Base-by-base conservation (phyloP, 2,329 filamentous ascomycete genomes). In the Talaromyces marneffei region DNA sequence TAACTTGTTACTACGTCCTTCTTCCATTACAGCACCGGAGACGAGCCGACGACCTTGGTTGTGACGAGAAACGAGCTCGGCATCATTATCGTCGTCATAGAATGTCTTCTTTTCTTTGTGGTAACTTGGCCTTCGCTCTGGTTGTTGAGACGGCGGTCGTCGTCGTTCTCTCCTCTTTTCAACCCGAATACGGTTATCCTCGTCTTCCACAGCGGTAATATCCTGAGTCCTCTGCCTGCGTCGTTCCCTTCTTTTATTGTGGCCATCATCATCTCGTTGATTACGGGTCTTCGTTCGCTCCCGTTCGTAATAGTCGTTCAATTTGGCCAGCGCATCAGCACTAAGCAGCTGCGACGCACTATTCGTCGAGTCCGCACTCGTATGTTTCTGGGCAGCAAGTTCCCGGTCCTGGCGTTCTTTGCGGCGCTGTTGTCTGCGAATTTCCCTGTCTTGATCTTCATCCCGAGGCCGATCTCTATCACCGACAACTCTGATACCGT, bases 11-110 rank as follows among this genome's bases (percentile, higher is more conserved):
- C 70, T 72, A 39, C 73, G 79, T 0, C 87, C 88, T 71, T 91
- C 88, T 69, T 91, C 88, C 66, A 89, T 77, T 18, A 88, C 75
- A 0, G 86, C 86, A 20, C 87, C 88, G 64, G 88, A 91, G 20
- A 88, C 86, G n/a, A 89, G 79, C 63, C 88, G 78, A 61, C 80
- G 81, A 69, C 85, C 84, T 65, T 80, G 82, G 44, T 73, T 73
- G 55, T 76, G 78, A 42, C 75, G 71, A 10, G 76, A 67, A 37
- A 39, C 56, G 25, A 33, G 33, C 16, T 59, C 57, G n/a, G 14
- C 12, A 40, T 59, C 35, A 20, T 33, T 42, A 56, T 60, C 39
- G 3, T 52, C 55, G n/a, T 63, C 63, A 48, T 69, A 57, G 46
- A 61, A 40, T 29, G 52, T 61, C 18, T 35, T 57, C 35, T 52